These are phyloP conservation scores for Discostella stelligera DNA, from an alignment of 352 stramenopile species.

Conservation along the genomic window DNA sequence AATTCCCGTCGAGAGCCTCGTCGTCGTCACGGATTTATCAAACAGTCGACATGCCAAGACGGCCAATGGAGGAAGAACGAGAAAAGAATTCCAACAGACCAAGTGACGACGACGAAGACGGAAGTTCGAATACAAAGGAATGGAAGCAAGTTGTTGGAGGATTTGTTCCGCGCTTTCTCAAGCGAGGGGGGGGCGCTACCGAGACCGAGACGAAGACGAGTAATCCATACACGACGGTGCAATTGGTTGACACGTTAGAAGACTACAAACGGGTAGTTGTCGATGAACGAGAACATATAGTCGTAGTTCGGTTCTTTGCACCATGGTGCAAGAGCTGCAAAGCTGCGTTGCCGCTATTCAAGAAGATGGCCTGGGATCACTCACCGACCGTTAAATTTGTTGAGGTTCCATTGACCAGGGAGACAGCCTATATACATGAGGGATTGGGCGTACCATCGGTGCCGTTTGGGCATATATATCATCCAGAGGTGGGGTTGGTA, in stretches of 20 bases:
- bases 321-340: conserved; percentile 58
- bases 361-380: conserved; percentile 33
- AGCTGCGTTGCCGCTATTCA: conserved; percentile 38
- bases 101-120: conserved; percentile 23
- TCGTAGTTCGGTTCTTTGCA: conserved; percentile 60
- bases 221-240: neutral
- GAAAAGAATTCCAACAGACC: conserved; percentile 16
- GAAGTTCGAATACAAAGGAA: conserved; percentile 20
- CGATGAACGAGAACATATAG: conserved; percentile 34
- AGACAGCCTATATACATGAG: conserved; percentile 56
- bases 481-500: conserved; percentile 53
- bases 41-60: conserved; percentile 35
- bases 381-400: conserved; percentile 51
- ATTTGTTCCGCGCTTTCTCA: conserved; percentile 54
- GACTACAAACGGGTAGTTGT: conserved; percentile 56
- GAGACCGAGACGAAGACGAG: neutral
- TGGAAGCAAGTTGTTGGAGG: conserved; percentile 52
- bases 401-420: conserved; percentile 54
- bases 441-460: conserved; percentile 49
- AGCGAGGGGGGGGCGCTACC: neutral
- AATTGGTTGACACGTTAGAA: conserved; percentile 46
- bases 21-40: conserved; percentile 4
- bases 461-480: conserved; percentile 62
- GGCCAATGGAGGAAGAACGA: conserved; percentile 46
- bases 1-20: neutral